Evolutionary conservation across 2,329 filamentous ascomycete species (phyloP).

Genomic region (Ploettnerulaceae sp.): DNA sequence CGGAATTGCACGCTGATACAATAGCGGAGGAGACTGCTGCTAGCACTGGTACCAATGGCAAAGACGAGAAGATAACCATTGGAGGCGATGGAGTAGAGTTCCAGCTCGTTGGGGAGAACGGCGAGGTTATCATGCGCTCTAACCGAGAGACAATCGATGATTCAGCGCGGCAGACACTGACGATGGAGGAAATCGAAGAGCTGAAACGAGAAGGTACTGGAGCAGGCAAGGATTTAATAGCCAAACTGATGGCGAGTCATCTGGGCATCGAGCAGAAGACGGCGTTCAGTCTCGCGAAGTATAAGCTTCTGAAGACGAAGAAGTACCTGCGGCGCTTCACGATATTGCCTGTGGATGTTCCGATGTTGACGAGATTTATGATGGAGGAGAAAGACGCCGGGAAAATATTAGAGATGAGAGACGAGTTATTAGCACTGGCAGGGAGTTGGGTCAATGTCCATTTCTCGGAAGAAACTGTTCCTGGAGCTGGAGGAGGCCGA

Average conservation of each 20-base stretch:
- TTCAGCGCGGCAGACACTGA: conserved; percentile 67
- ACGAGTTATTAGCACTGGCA: conserved; percentile 76
- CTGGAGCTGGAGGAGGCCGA: conserved; percentile 40
- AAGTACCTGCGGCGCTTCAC: conserved; percentile 91
- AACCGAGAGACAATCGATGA: conserved; percentile 57
- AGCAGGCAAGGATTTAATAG: conserved; percentile 83
- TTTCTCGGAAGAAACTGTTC: conserved; percentile 39
- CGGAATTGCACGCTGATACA: conserved; percentile 79
- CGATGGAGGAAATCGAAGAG: conserved; percentile 65
- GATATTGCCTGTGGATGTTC: conserved; percentile 76
- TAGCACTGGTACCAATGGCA: conserved; percentile 10
- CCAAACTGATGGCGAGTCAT: conserved; percentile 88
- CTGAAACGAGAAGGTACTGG: conserved; percentile 68
- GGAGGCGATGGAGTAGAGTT: conserved; percentile 42
- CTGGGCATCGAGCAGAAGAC: conserved; percentile 92
- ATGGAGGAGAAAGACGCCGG: conserved; percentile 73
- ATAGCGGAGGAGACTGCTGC: conserved; percentile 49
- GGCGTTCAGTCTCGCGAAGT: conserved; percentile 87
- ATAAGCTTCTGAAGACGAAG: conserved; percentile 87
- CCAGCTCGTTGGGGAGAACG: conserved; percentile 43
- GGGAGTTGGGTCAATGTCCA: conserved; percentile 90
- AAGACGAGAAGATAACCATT: conserved; percentile 37
- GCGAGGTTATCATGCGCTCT: conserved; percentile 49
- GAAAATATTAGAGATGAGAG: conserved; percentile 79
- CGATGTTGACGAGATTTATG: conserved; percentile 69